Conservation (phyloP, 2,329 filamentous ascomycete genomes). For the Aureobasidium musti region DNA sequence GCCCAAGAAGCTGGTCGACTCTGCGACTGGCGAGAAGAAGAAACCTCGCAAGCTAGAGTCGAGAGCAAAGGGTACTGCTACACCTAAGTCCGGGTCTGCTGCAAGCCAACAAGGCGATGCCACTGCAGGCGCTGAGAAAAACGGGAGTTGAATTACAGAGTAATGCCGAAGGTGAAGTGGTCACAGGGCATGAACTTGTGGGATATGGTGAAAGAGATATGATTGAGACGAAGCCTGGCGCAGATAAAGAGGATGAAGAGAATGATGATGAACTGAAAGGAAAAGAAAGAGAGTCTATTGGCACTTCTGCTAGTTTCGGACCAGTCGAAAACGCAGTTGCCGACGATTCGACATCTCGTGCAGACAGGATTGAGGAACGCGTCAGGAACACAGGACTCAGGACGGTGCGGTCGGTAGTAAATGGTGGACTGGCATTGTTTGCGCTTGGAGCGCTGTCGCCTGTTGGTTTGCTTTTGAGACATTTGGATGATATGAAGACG, state of each 20-base stretch:
- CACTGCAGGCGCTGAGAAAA: slow-evolving; percentile 8
- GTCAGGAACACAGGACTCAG: neutral
- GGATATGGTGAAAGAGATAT: neutral
- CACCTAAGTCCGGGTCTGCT: slow-evolving; percentile 15
- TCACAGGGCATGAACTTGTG: neutral
- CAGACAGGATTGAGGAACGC: neutral
- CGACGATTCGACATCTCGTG: neutral
- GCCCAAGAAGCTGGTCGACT: slow-evolving; percentile 24
- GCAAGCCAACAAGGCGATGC: slow-evolving; percentile 6
- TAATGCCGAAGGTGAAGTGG: neutral
- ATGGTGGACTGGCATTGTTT: slow-evolving; percentile 6
- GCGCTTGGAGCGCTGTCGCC: slow-evolving; percentile 21
- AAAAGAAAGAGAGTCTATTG: neutral
- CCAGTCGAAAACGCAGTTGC: neutral
- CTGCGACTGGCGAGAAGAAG: slow-evolving; percentile 26
- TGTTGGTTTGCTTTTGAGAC: slow-evolving; percentile 12
- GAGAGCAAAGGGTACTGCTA: slow-evolving; percentile 3
- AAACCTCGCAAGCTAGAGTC: slow-evolving; percentile 24
- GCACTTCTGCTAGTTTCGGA: neutral
- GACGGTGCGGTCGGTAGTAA: neutral
- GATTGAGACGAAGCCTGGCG: neutral
- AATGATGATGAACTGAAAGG: neutral
- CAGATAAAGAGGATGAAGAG: neutral
- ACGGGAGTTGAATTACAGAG: slow-evolving; percentile 27
- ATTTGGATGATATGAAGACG: slow-evolving; percentile 3